A percentile compares a stretch with the other conserved stretches of the same genome.
Evolutionary conservation across 2,329 filamentous ascomycete genomes (phyloP).

Genomic region (Fusarium tupiense): DNA sequence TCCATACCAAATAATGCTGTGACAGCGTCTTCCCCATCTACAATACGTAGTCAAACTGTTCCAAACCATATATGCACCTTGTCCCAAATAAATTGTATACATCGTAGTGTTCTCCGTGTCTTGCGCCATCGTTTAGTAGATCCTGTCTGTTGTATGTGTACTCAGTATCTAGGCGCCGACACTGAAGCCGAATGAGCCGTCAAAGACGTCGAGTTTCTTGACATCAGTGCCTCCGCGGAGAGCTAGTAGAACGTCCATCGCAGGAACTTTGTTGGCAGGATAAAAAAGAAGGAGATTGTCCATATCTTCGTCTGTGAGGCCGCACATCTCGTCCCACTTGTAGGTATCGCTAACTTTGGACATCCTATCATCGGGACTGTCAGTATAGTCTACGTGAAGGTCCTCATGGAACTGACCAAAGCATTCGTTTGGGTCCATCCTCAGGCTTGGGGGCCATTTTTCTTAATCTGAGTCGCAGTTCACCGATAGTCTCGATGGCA

Average conservation of each 20-base stretch:
- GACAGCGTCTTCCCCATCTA: neutral
- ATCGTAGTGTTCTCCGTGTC: constrained; percentile 29
- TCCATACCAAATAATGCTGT: constrained; percentile 4
- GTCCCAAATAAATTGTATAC: constrained; percentile 30
- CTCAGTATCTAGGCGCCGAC: constrained; percentile 53
- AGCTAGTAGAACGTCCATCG: constrained; percentile 63
- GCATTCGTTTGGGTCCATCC: constrained; percentile 88
- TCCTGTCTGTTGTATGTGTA: neutral
- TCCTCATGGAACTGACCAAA: constrained; percentile 68
- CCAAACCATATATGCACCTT: constrained; percentile 36
- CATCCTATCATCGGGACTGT: constrained; percentile 70
- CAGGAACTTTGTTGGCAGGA: constrained; percentile 62
- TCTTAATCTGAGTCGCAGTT: constrained; percentile 80
- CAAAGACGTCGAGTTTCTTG: constrained; percentile 64
- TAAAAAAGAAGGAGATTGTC: constrained; percentile 83
- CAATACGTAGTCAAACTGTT: constrained; percentile 12
- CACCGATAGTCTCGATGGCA: constrained; percentile 86
- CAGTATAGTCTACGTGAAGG: neutral
- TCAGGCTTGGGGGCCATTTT: constrained; percentile 76
- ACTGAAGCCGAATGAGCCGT: constrained; percentile 68
- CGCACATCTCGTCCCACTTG: constrained; percentile 84
- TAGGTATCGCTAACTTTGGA: constrained; percentile 89
- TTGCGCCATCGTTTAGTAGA: neutral
- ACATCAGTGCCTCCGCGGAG: constrained; percentile 59
- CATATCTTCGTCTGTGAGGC: constrained; percentile 86